Evolutionary conservation across 2,329 filamentous ascomycete genomes (phyloP).

Genomic region (Beauveria brongniartii): DNA sequence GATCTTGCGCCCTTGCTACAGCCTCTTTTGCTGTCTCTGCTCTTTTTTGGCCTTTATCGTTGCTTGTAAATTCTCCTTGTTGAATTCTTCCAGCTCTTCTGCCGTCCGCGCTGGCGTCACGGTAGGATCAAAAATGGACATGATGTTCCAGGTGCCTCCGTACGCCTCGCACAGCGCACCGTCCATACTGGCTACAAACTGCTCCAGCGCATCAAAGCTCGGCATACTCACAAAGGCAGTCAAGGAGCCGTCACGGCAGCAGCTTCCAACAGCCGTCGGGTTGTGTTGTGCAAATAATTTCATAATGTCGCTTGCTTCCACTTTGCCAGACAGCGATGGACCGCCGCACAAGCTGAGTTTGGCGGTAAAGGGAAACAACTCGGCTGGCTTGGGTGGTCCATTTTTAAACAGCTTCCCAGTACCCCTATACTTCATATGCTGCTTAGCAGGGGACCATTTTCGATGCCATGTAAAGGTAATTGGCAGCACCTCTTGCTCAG

Average conservation of each 20-base stretch:
- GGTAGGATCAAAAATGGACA: background rate
- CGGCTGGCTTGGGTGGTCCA: background rate
- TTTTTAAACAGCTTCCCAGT: constrained; percentile 1
- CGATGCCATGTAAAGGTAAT: background rate
- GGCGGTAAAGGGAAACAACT: background rate
- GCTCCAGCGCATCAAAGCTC: background rate
- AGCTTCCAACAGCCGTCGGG: background rate
- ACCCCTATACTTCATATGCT: background rate
- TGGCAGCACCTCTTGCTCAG: background rate
- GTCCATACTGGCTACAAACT: background rate
- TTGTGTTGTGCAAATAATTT: background rate
- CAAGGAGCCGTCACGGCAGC: background rate
- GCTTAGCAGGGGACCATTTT: background rate
- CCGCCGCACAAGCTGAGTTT: background rate
- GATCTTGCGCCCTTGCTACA: background rate
- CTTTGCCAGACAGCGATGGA: background rate
- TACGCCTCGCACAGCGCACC: background rate
- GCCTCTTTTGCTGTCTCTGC: background rate
- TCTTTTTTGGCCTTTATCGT: background rate
- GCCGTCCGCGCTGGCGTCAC: background rate
- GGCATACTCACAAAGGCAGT: background rate
- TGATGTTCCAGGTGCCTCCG: background rate
- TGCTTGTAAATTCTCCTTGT: background rate
- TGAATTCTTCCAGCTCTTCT: background rate
- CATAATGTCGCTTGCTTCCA: background rate